phyloP scores from a whole-genome alignment of 805 yeast genomes.

The Zygotorulaspora danielsina region DNA sequence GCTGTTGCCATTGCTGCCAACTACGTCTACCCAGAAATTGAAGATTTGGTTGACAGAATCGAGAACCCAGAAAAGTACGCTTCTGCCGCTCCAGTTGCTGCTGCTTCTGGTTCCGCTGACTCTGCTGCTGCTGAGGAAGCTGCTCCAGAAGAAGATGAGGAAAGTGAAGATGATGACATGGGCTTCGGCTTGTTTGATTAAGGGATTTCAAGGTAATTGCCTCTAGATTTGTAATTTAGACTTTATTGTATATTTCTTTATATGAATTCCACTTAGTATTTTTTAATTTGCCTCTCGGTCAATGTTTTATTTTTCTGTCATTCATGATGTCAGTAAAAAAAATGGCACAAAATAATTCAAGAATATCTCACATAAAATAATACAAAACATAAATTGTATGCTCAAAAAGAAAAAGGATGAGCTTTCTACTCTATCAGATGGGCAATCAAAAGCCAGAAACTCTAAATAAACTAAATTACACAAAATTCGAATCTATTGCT shows the following conservation, averaged over 20 bases:
- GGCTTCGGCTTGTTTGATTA: conserved; percentile 99
- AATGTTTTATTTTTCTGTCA: neutral
- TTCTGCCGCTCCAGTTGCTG: conserved; percentile 97
- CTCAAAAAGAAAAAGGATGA: too few relatives aligned
- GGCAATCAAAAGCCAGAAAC: too few relatives aligned
- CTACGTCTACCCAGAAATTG: conserved; percentile 98
- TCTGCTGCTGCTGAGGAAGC: conserved; percentile 68
- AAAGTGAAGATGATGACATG: conserved; percentile 74
- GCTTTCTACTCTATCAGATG: too few relatives aligned
- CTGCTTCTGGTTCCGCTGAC: conserved; percentile 60
- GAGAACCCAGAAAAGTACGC: conserved; percentile 99
- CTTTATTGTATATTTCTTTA: conserved; percentile 7
- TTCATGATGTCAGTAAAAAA: neutral
- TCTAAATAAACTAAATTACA: too few relatives aligned
- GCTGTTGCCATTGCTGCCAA: conserved; percentile 98
- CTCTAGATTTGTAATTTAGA: conserved; percentile 1
- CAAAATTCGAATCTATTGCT: too few relatives aligned
- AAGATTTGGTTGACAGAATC: conserved; percentile 97
- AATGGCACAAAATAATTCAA: conserved; percentile 1
- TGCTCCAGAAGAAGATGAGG: conserved; percentile 71
- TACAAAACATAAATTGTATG: too few relatives aligned
- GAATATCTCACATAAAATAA: too few relatives aligned
- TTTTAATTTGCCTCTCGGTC: neutral
- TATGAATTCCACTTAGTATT: conserved; percentile 3
- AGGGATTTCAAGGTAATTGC: conserved; percentile 27